phyloP scores from a whole-genome alignment of 495 filamentous ascomycete genomes.

The Aspergillus egyptiacus region DNA sequence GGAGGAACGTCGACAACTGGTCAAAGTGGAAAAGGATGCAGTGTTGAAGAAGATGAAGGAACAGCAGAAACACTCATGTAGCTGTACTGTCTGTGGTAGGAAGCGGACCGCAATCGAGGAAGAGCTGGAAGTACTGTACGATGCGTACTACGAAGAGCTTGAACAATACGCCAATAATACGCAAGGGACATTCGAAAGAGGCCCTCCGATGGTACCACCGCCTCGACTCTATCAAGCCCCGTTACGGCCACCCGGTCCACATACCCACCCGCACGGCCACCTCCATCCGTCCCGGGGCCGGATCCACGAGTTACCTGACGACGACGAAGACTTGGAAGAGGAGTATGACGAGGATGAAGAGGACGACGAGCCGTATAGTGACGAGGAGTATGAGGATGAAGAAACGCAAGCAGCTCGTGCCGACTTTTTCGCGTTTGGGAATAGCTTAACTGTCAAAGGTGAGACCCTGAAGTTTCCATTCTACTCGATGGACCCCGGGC shows the following conservation, averaged over 20 bases:
- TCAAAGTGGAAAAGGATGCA: constrained; percentile 98
- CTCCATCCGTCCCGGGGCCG: constrained; percentile 45
- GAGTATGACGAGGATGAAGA: constrained; percentile 55
- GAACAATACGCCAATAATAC: constrained; percentile 95
- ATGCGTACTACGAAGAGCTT: constrained; percentile 97
- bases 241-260: constrained; percentile 37
- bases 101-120: constrained; percentile 98
- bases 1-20: constrained; percentile 83
- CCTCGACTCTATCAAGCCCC: constrained; percentile 49
- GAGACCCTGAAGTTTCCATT: constrained; percentile 23
- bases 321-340: constrained; percentile 58
- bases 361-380: constrained; percentile 50
- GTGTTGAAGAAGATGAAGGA: constrained; percentile 99
- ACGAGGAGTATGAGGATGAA: constrained; percentile 50
- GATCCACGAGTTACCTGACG: constrained; percentile 59
- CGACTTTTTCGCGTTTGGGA: constrained; percentile 96
- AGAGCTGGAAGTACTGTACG: constrained; percentile 96
- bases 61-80: constrained; percentile 98
- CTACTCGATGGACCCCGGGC: constrained; percentile 11
- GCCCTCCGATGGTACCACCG: constrained; percentile 59
- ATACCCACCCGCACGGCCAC: constrained; percentile 42
- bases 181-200: constrained; percentile 54
- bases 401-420: constrained; percentile 47
- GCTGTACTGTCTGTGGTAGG: constrained; percentile 92
- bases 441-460: constrained; percentile 96